phyloP scores from a whole-genome alignment of 2,329 filamentous ascomycete species.

The Aspergillus tamarii region DNA sequence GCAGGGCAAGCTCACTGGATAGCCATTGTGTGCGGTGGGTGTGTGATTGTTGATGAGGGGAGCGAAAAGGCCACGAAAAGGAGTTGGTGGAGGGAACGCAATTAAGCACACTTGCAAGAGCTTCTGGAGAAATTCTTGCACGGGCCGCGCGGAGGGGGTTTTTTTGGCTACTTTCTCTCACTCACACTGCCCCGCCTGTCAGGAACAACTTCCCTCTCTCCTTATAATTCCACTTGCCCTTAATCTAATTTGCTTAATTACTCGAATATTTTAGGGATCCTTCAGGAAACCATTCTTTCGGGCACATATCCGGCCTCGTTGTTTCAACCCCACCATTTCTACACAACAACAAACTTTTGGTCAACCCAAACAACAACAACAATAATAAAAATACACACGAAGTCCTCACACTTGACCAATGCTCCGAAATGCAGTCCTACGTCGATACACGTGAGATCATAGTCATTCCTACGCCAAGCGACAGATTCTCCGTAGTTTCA shows the following conservation, averaged over 20 bases:
- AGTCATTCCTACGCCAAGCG: neutral
- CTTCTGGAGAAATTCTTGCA: slow-evolving; percentile 23
- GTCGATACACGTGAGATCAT: neutral
- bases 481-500: neutral
- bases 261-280: neutral
- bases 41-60: slow-evolving; percentile 6
- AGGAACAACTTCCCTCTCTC: neutral
- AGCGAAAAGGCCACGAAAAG: slow-evolving; percentile 20
- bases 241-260: neutral
- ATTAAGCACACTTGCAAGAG: neutral
- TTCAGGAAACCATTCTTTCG: neutral
- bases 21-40: slow-evolving; percentile 32
- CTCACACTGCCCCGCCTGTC: slow-evolving; percentile 11
- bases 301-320: neutral
- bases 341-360: neutral
- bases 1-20: slow-evolving; percentile 33
- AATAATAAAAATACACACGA: neutral
- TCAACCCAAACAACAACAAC: neutral
- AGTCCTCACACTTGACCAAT: neutral
- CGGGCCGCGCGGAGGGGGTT: slow-evolving; percentile 19
- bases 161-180: slow-evolving; percentile 4
- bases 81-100: slow-evolving; percentile 15
- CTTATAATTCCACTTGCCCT: neutral
- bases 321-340: neutral
- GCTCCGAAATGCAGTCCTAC: neutral